Evolutionary conservation across 176 grass and related monocot species (phyloP), one percentile per base, ranked within the genome.

Genomic region (Zea luxurians): DNA sequence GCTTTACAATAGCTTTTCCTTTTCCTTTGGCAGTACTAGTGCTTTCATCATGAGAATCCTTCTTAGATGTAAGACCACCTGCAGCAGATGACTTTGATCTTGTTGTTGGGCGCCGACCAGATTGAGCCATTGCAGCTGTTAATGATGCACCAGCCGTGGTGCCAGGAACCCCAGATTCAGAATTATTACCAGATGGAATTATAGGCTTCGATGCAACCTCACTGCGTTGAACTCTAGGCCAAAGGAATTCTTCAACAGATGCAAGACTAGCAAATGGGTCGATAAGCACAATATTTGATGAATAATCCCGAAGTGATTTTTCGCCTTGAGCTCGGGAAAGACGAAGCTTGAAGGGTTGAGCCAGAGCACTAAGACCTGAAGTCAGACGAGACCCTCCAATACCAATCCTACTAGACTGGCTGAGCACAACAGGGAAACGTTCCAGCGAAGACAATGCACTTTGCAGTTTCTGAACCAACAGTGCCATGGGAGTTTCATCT

Each of bases 261-360:
- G 86, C 89, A 34, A 97, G 79, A 79, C 84, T 93, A 18, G 94
- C 89, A 59, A 93, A 79, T 34, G 91, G 89, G 27, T 97, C 91
- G 4, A 97, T 91, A 70, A 93, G 85, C 47, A 97, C 94, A 90
- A 97, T 80, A 81, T 97, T 97, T 69, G 91, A 91, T 68, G 94
- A 91, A 84, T 93, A 97, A 84, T 93, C 91, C 40, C 84, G 82
- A 48, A 93, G 81, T 49, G 91, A 93, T 81, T 91, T 93, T 86
- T 97, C 94, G 0, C 89, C 91, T 71, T 89, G 89, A 74, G 91
- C 94, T 64, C 94, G 89, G 54, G 89, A 91, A 48, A 97, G 77
- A 6, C 89, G 89, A 73, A 97, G 64, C 63, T 97, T 97, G 69
- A 97, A 90, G 54, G 89, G 94, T 13, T 93, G 91, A 75, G 83